phyloP scores from a whole-genome alignment of 1,284 basidiomycete species.

The Tilletiaria anomala region DNA sequence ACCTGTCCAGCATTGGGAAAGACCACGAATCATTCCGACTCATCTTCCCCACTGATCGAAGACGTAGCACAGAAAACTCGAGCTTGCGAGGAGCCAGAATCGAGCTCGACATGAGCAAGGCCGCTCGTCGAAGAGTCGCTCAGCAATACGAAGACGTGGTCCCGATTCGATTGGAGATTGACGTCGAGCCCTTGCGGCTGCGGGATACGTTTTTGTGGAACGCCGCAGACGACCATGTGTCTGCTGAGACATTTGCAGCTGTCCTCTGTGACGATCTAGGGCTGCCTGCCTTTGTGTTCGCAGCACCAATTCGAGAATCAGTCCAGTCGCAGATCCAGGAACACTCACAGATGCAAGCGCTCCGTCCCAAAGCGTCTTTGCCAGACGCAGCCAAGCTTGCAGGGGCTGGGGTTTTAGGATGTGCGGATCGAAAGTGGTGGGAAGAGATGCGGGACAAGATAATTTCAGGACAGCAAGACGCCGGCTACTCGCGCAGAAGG shows the following conservation, averaged over 20 bases:
- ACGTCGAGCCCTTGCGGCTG: slow-evolving; percentile 74
- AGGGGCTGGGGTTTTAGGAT: neutral
- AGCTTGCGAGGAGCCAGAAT: slow-evolving; percentile 19
- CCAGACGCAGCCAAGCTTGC: slow-evolving; percentile 2
- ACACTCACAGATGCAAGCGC: slow-evolving; percentile 42
- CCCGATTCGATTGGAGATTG: slow-evolving; percentile 85
- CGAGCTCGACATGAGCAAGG: slow-evolving; percentile 13
- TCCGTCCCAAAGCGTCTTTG: slow-evolving; percentile 6
- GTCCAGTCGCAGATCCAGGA: slow-evolving; percentile 78
- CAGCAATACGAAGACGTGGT: slow-evolving; percentile 63
- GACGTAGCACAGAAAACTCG: slow-evolving; percentile 44
- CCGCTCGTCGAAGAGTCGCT: slow-evolving; percentile 48
- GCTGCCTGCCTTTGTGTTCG: slow-evolving; percentile 55
- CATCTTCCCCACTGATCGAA: slow-evolving; percentile 22
- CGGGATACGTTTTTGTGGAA: slow-evolving; percentile 98
- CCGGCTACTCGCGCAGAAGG: neutral
- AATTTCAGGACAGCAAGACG: slow-evolving; percentile 1
- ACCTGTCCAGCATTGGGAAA: slow-evolving; percentile 7
- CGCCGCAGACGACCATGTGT: slow-evolving; percentile 67
- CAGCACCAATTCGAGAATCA: slow-evolving; percentile 58
- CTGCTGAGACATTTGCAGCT: slow-evolving; percentile 76
- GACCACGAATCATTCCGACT: slow-evolving; percentile 17
- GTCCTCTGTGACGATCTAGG: slow-evolving; percentile 81
- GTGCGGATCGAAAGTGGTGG: slow-evolving; percentile 11
- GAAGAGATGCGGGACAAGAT: slow-evolving; percentile 4